Percentiles rank a stretch among this genome's conserved stretches.
phyloP scores from a whole-genome alignment of 2,329 filamentous ascomycete genomes.

The Colletotrichum kahawae region DNA sequence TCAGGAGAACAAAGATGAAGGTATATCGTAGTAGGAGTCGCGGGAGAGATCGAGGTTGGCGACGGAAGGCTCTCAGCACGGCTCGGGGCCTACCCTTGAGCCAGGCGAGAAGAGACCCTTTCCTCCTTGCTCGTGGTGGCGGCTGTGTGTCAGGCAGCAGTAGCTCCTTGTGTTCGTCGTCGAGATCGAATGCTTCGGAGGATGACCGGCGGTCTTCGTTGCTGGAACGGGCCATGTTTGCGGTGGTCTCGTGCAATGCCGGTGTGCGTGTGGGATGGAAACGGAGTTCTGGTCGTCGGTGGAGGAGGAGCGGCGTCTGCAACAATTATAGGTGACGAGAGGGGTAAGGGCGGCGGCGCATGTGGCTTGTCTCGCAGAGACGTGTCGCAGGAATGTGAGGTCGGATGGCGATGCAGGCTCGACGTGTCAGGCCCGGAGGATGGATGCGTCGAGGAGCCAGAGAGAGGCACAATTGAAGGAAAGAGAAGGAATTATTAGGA shows the following conservation, averaged over 20 bases:
- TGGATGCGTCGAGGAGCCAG: neutral
- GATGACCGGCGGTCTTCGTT: neutral
- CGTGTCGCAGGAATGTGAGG: neutral
- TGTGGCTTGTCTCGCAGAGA: neutral
- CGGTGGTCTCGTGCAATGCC: neutral
- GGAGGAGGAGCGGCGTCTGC: neutral
- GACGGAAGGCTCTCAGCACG: conserved; percentile 13
- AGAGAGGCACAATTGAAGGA: neutral
- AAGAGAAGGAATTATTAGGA: neutral
- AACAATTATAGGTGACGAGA: neutral
- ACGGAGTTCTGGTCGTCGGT: neutral
- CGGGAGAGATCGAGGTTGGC: conserved; percentile 14
- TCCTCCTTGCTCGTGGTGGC: neutral
- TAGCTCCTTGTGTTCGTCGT: conserved; percentile 8
- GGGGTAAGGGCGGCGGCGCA: neutral
- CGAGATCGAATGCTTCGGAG: conserved; percentile 9
- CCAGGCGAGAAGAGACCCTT: conserved; percentile 1
- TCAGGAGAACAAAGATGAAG: conserved; percentile 31
- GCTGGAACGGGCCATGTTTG: neutral
- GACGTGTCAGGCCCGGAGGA: neutral
- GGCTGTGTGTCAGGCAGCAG: neutral
- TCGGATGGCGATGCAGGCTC: neutral
- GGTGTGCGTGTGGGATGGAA: neutral
- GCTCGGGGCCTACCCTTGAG: conserved; percentile 4
- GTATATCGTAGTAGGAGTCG: conserved; percentile 26